Percentiles rank a stretch among this genome's conserved stretches.
phyloP scores from a whole-genome alignment of 768 basidiomycete genomes.

The Tulasnella sp. region DNA sequence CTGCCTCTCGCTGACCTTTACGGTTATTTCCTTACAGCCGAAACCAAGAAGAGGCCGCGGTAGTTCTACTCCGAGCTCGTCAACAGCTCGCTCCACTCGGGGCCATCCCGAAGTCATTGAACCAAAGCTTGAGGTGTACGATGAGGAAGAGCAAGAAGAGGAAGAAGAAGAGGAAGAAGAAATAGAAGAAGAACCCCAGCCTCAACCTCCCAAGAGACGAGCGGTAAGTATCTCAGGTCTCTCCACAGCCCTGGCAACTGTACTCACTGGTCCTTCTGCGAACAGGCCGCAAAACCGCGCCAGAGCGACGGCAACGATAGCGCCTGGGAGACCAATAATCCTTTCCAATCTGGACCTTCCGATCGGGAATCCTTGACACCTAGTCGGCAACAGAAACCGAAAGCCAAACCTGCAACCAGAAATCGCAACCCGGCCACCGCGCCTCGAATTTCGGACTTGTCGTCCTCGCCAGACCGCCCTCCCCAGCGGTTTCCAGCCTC shows the following conservation, averaged over 20 bases:
- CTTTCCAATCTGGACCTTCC: slow-evolving; percentile 77
- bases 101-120: neutral
- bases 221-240: neutral
- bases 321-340: slow-evolving; percentile 81
- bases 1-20: neutral
- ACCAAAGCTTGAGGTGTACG: neutral
- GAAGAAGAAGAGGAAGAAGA: slow-evolving; percentile 1
- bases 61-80: neutral
- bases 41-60: neutral
- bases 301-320: slow-evolving; percentile 51
- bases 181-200: neutral
- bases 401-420: slow-evolving; percentile 7
- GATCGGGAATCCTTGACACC: slow-evolving; percentile 39
- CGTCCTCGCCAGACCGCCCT: slow-evolving; percentile 70
- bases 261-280: neutral
- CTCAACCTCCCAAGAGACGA: neutral
- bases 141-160: neutral
- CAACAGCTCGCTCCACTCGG: neutral
- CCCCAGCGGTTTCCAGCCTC: slow-evolving; percentile 33
- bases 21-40: neutral
- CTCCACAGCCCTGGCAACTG: neutral
- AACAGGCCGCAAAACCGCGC: neutral
- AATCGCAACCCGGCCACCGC: neutral
- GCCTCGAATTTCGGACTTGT: slow-evolving; percentile 32
- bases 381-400: neutral